Conservation (phyloP, 208 protist species). For the Eutreptiella sp. region DNA sequence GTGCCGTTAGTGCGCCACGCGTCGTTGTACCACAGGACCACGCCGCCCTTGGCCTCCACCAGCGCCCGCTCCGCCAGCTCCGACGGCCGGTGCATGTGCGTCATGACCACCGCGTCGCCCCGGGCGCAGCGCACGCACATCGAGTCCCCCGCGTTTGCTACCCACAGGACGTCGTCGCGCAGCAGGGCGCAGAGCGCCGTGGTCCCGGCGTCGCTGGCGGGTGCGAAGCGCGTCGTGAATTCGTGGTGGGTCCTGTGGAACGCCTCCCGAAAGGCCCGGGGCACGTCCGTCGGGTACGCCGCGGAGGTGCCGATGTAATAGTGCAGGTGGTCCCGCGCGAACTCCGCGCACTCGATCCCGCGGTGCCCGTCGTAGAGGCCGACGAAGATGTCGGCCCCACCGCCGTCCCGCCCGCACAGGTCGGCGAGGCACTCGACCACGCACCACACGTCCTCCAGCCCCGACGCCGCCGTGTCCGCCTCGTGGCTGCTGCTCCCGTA, state of each 20-base stretch:
- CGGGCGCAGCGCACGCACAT: background rate
- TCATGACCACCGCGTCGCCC: conserved; percentile 28
- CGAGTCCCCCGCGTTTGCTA: conserved; percentile 26
- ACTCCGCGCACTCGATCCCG: conserved; percentile 5
- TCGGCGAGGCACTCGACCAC: too few species aligned
- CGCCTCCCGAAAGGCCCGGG: background rate
- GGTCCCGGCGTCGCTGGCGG: conserved; percentile 16
- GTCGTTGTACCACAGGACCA: conserved; percentile 7
- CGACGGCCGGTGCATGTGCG: conserved; percentile 45
- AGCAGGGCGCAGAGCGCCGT: conserved; percentile 16
- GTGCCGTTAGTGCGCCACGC: conserved; percentile 12
- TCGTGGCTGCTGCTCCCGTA: too few species aligned
- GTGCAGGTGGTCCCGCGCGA: background rate
- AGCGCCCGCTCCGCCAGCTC: background rate
- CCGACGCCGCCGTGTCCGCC: too few species aligned
- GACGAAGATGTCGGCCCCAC: background rate
- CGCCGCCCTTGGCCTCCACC: conserved; percentile 7
- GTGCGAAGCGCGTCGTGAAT: conserved; percentile 5
- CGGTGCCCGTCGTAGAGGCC: conserved; percentile 25
- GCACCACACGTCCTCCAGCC: too few species aligned
- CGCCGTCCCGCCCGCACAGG: too few species aligned
- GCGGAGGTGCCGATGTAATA: background rate
- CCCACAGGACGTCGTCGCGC: background rate
- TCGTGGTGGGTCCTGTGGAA: conserved; percentile 1
- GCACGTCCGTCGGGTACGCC: background rate